Evolutionary conservation across 2,329 filamentous ascomycete genomes (phyloP).

Genomic region (Xylaria sp.): DNA sequence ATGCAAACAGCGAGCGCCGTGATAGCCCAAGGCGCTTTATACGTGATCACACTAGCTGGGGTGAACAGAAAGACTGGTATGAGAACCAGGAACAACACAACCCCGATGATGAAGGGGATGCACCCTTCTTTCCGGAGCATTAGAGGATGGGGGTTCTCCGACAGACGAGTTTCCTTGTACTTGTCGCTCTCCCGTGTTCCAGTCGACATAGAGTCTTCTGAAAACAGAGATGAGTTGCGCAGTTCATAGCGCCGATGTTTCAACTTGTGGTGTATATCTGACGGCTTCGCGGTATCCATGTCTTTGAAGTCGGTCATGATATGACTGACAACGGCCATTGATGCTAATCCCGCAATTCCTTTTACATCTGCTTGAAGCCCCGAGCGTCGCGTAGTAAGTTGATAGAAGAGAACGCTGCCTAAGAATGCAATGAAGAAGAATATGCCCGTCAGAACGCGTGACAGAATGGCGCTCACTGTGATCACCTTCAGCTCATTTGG

Average conservation of each 20-base stretch:
- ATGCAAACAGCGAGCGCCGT: slow-evolving; percentile 73
- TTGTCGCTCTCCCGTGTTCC: slow-evolving; percentile 56
- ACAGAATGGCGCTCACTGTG: slow-evolving; percentile 66
- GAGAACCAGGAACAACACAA: slow-evolving; percentile 65
- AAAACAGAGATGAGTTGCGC: slow-evolving; percentile 75
- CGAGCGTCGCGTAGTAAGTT: slow-evolving; percentile 70
- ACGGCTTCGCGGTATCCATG: slow-evolving; percentile 72
- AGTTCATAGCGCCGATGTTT: slow-evolving; percentile 74
- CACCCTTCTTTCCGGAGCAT: slow-evolving; percentile 71
- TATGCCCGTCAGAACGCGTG: slow-evolving; percentile 67
- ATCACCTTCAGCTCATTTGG: slow-evolving; percentile 63
- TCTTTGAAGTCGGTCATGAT: slow-evolving; percentile 79
- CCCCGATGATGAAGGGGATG: slow-evolving; percentile 67
- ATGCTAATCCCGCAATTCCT: slow-evolving; percentile 77
- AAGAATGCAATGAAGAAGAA: slow-evolving; percentile 67
- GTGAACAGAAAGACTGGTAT: slow-evolving; percentile 73
- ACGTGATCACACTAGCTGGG: slow-evolving; percentile 62
- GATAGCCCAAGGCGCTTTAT: slow-evolving; percentile 72
- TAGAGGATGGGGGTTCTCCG: slow-evolving; percentile 72
- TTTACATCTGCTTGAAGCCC: slow-evolving; percentile 75
- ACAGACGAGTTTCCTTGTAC: slow-evolving; percentile 61
- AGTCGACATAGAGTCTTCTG: slow-evolving; percentile 63
- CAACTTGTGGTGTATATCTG: slow-evolving; percentile 75
- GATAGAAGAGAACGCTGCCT: slow-evolving; percentile 67
- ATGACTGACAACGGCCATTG: slow-evolving; percentile 78